Evolutionary conservation across 257 asterid genomes (phyloP), one percentile per base, ranked within the genome.

Genomic region (Capsicum chinense): DNA sequence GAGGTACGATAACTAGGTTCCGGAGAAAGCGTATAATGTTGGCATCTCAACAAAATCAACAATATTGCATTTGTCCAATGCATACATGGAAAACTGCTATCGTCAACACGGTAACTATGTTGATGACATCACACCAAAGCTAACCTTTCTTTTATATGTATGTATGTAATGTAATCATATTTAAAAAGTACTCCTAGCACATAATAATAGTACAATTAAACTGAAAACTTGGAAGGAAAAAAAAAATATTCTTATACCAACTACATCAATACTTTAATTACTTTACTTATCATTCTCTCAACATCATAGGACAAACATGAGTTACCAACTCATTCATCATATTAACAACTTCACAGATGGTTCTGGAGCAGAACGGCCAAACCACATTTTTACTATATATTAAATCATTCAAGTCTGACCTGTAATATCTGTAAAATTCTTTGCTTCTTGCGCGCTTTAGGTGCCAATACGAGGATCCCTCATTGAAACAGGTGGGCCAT

Each of bases 401-500:
- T 39, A 58, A 60, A 60, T 19, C 13, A 80, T 19, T 58, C 35
- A 19, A 3, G 9, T 60, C 58, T 60, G 26, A 48, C 58, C 69
- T 80, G 56, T 70, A 54, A 33, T 44, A 13, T 56, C 3, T 14
- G 16, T 26, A 52, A 7, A 56, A 59, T 84, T 79, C 56, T 85
- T 19, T 62, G 54, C 63, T 58, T 56, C 81, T 59, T 33, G 21
- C 13, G 33, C 10, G 79, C 48, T 83, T 91, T 89, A 93, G 58
- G 89, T 89, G 58, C 94, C 94, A 39, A 56, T 57, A 81, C 87
- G 87, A 47, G 94, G 91, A 83, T 90, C 90, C 1, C 17, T 79
- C 16, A 88, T 74, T 19, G 92, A 85, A 2, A 84, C 71, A 58
- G 97, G 97, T 48, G 98, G 93, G 57, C 97, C 98, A 16, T 93